phyloP scores from a whole-genome alignment of 495 filamentous ascomycete species.

The Echria macrotheca region DNA sequence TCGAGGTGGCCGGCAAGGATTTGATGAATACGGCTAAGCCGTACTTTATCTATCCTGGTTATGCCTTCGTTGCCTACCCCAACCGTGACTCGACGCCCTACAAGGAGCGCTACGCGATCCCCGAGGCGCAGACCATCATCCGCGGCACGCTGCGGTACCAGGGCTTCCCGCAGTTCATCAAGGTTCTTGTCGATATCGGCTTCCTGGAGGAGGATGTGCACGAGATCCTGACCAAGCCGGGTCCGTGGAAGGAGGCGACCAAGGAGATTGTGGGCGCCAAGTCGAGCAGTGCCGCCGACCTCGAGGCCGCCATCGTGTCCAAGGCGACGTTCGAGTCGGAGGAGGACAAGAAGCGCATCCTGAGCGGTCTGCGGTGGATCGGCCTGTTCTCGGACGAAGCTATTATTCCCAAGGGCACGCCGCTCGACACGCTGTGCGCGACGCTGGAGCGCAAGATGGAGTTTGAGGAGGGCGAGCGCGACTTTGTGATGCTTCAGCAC shows the following conservation, averaged over 20 bases:
- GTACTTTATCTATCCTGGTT: constrained; percentile 85
- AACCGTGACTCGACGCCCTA: constrained; percentile 87
- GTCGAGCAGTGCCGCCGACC: constrained; percentile 57
- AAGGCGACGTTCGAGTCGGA: constrained; percentile 65
- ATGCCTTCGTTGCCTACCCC: constrained; percentile 86
- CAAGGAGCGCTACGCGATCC: constrained; percentile 84
- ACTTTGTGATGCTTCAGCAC: constrained; percentile 80
- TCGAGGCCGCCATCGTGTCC: constrained; percentile 65
- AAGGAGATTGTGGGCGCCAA: constrained; percentile 63
- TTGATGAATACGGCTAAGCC: constrained; percentile 87
- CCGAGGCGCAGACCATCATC: constrained; percentile 71
- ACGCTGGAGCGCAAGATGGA: constrained; percentile 89
- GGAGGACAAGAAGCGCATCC: constrained; percentile 70
- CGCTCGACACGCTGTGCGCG: constrained; percentile 84
- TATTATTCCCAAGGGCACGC: constrained; percentile 71
- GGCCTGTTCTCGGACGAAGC: constrained; percentile 75
- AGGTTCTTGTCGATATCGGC: constrained; percentile 78
- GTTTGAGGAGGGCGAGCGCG: constrained; percentile 77
- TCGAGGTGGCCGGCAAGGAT: constrained; percentile 52
- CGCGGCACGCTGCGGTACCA: constrained; percentile 73
- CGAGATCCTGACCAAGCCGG: constrained; percentile 54
- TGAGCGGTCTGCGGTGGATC: constrained; percentile 77
- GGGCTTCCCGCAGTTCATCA: constrained; percentile 85
- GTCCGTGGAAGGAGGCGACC: constrained; percentile 77
- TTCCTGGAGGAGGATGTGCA: constrained; percentile 68